Evolutionary conservation across 257 asterid genomes (phyloP), one percentile per base, ranked within the genome.

Genomic region (Apocynum venetum): DNA sequence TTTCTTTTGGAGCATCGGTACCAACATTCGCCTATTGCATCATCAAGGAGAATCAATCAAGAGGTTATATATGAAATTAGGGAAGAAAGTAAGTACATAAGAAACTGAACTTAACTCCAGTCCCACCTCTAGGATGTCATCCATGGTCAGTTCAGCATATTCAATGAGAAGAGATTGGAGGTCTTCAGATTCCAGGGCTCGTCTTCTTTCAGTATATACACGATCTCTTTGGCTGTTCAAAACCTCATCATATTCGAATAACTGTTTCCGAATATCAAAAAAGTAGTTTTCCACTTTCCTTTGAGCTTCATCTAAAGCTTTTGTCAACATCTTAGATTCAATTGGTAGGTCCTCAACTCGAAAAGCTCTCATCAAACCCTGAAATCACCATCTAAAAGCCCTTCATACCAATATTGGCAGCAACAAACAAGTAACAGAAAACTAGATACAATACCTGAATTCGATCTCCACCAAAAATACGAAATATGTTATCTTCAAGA

Each of bases 311-410:
- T 96, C 99, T 53, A 96, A 89, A 36, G 99, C 98, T 84, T 88
- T 93, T 78, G 99, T 96, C 87, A 96, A 86, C 97, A 96, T 93
- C 89, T 96, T 91, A 79, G 99, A 96, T 85, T 96, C 99, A 79
- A 96, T 96, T 49, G 99, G 99, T 20, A 96, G 88, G 87, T 96
- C 99, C 84, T 93, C 99, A 82, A 96, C 97, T 87, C 99, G 89
- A 84, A 96, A 96, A 81, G 97, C 98, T 88, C 88, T 93, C 99
- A 96, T 96, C 93, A 96, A 82, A 73, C 99, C 99, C 99, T 95
- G 83, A 10, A 49, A 73, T 77, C 77, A 84, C 76, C 75, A 57
- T 73, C 49, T 78, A 79, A 51, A 67, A 10, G 20, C 52, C 59
- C 51, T 65, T 48, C 71, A 74, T 8, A 36, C 71, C 61, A 11